A percentile compares a stretch with the other conserved stretches of the same genome.
Conservation (phyloP, 805 yeast species). For the Lipomyces yamadae region DNA sequence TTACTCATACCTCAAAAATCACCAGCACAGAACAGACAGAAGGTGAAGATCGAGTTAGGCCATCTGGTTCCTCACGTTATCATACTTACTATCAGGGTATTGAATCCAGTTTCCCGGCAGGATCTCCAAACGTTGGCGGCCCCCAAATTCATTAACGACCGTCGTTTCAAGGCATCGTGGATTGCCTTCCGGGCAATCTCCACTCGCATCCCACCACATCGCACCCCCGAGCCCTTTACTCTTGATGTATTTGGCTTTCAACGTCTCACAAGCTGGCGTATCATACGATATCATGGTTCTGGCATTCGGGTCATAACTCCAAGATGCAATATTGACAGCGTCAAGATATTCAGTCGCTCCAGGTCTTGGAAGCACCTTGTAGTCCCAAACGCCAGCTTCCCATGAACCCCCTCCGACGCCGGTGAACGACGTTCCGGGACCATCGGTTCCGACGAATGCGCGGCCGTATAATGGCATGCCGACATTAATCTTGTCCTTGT, state of each 20-base stretch:
- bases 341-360: constrained; percentile 59
- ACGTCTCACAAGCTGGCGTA: constrained; percentile 55
- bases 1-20: neutral
- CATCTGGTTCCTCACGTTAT: neutral
- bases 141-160: constrained; percentile 15
- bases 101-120: constrained; percentile 6
- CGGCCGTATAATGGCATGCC: constrained; percentile 92
- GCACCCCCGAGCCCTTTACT: constrained; percentile 71
- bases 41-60: neutral
- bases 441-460: constrained; percentile 52
- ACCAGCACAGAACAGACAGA: neutral
- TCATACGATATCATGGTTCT: constrained; percentile 67
- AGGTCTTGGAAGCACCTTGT: constrained; percentile 58
- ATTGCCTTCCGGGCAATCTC: constrained; percentile 10
- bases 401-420: constrained; percentile 46
- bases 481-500: constrained; percentile 48
- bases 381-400: constrained; percentile 60
- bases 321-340: constrained; percentile 57
- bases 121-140: constrained; percentile 2
- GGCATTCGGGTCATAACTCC: constrained; percentile 51
- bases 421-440: constrained; percentile 47
- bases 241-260: constrained; percentile 65
- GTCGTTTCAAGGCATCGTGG: constrained; percentile 18
- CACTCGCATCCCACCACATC: constrained; percentile 94
- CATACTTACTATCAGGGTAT: constrained; percentile 12